Evolutionary conservation across 2,329 filamentous ascomycete species (phyloP).

Genomic region (Colletotrichum tabaci): DNA sequence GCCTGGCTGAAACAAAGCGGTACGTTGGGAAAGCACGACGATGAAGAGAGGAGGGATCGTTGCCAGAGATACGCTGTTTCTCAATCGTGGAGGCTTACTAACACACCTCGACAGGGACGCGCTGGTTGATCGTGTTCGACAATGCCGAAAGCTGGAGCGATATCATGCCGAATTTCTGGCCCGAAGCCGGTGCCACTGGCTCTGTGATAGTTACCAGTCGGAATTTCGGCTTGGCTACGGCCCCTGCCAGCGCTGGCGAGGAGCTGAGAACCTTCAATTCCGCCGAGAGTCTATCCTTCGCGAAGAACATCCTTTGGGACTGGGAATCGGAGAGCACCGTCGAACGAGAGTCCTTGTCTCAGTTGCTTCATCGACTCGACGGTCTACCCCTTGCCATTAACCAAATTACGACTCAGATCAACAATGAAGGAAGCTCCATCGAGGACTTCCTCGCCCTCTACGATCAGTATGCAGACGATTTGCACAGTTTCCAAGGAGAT

Average conservation of each 20-base stretch:
- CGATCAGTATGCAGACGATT: background rate
- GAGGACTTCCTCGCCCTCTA: background rate
- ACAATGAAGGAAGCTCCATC: background rate
- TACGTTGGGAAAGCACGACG: no score
- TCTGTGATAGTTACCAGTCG: background rate
- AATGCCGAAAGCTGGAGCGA: background rate
- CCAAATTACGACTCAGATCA: background rate
- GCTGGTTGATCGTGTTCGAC: background rate
- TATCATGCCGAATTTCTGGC: background rate
- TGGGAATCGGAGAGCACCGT: background rate
- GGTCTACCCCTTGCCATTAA: background rate
- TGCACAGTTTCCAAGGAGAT: background rate
- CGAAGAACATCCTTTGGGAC: background rate
- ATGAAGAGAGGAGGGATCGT: no score
- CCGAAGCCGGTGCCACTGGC: background rate
- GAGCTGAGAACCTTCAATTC: background rate
- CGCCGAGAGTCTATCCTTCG: background rate
- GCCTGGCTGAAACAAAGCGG: no score
- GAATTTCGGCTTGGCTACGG: background rate
- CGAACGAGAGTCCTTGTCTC: background rate
- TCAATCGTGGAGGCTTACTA: no score
- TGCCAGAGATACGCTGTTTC: no score
- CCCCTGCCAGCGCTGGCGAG: background rate
- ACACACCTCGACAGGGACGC: no score
- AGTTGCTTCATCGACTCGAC: background rate